phyloP scores from a whole-genome alignment of 129 eudicot species.

The Ambrosia trifida region DNA sequence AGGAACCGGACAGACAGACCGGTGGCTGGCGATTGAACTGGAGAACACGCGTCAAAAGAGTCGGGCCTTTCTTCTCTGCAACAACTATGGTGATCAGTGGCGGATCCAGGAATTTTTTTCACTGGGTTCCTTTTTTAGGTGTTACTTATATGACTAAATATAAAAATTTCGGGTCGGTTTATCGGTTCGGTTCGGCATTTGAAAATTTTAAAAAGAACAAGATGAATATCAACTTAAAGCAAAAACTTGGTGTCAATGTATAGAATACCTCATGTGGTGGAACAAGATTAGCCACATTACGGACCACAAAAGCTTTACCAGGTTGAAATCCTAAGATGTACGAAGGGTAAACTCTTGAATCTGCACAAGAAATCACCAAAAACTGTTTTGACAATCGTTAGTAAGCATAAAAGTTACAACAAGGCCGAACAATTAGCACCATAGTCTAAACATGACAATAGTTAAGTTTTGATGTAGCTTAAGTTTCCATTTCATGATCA shows the following conservation, averaged over 20 bases:
- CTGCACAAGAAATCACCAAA: constrained; percentile 93
- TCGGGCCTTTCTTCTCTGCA: no score
- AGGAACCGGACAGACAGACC: no score
- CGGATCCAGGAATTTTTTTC: no score
- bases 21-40: no score
- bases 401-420: constrained; percentile 25
- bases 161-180: no score
- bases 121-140: no score
- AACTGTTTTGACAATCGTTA: constrained; percentile 62
- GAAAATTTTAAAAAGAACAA: neutral
- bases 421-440: neutral
- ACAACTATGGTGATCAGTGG: no score
- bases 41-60: no score
- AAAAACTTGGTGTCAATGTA: neutral
- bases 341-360: constrained; percentile 94
- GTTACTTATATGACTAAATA: no score
- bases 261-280: constrained; percentile 47
- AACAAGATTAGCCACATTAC: constrained; percentile 85
- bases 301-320: constrained; percentile 88
- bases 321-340: constrained; percentile 85
- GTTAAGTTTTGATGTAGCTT: no score
- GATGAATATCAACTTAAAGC: neutral
- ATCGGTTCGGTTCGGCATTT: no score
- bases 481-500: constrained; percentile 69
- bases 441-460: neutral